Evolutionary conservation across 2,329 filamentous ascomycete genomes (phyloP).

Genomic region (Rhynchosporium agropyri): DNA sequence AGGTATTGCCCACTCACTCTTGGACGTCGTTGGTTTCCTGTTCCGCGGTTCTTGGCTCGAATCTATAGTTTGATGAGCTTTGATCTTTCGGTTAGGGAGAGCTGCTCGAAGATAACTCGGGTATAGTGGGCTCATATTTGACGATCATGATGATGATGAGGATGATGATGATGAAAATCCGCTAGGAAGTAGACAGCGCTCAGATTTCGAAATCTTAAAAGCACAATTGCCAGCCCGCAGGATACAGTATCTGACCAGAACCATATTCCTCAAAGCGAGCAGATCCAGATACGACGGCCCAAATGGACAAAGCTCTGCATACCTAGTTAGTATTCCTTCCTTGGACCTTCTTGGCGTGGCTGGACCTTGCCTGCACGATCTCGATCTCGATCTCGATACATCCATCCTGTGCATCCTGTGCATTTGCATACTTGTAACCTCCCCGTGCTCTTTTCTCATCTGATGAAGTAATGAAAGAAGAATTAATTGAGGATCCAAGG

Average conservation of each 20-base stretch:
- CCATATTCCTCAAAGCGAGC: background rate
- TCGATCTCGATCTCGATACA: conserved; percentile 6
- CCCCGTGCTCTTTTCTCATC: too few species aligned
- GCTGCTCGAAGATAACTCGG: too few species aligned
- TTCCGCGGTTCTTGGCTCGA: too few species aligned
- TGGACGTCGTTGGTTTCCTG: background rate
- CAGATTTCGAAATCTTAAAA: too few species aligned
- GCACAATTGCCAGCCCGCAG: too few species aligned
- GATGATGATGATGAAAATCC: too few species aligned
- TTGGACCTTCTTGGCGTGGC: background rate
- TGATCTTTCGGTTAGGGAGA: too few species aligned
- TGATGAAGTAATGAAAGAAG: too few species aligned
- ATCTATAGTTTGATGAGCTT: background rate
- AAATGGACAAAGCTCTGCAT: background rate
- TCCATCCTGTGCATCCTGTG: background rate
- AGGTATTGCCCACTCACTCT: background rate
- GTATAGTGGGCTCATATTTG: too few species aligned
- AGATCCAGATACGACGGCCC: background rate
- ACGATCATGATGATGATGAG: too few species aligned
- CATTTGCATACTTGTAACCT: too few species aligned
- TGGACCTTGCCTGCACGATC: background rate
- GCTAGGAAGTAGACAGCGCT: too few species aligned
- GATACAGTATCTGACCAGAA: background rate
- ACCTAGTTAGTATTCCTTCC: background rate
- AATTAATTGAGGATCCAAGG: background rate